Percentiles rank a stretch among this genome's conserved stretches.
phyloP scores from a whole-genome alignment of 306 rosid genomes.

The Lathyrus sativus region DNA sequence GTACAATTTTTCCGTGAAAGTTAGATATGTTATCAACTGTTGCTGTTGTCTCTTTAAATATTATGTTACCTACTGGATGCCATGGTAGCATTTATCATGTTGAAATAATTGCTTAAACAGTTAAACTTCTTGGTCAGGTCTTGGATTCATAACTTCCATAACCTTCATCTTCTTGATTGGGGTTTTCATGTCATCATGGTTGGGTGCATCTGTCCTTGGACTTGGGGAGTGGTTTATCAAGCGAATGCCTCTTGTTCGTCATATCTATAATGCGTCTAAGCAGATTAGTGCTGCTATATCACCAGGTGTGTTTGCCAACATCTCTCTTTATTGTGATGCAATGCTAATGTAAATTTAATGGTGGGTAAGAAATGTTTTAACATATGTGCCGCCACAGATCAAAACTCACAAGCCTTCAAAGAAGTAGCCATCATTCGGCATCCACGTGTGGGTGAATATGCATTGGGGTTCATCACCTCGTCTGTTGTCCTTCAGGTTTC shows the following conservation, averaged over 20 bases:
- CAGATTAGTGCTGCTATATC: conserved; percentile 96
- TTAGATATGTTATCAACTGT: neutral
- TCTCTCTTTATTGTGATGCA: conserved; percentile 2
- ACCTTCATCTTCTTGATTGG: conserved; percentile 93
- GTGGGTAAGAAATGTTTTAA: conserved; percentile 28
- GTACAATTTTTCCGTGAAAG: neutral
- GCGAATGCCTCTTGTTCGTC: conserved; percentile 96
- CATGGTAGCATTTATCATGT: conserved; percentile 24
- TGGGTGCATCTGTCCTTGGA: conserved; percentile 95
- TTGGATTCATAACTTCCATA: conserved; percentile 90
- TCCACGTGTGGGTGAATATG: conserved; percentile 98
- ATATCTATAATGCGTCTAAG: conserved; percentile 92
- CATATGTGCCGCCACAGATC: conserved; percentile 54
- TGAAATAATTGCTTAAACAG: conserved; percentile 32
- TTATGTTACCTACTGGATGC: neutral
- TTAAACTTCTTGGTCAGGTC: conserved; percentile 56
- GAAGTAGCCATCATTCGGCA: conserved; percentile 98
- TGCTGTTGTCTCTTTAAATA: conserved; percentile 13
- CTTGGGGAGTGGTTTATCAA: conserved; percentile 99
- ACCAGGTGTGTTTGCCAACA: conserved; percentile 62
- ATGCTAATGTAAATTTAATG: conserved; percentile 9
- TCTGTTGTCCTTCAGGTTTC: conserved; percentile 87
- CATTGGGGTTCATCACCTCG: conserved; percentile 95
- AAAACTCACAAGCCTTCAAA: conserved; percentile 90
- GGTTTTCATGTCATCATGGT: conserved; percentile 98